Evolutionary conservation across 2,329 filamentous ascomycete species (phyloP), one percentile per base, ranked within the genome.

Genomic region (Alternaria rosae): DNA sequence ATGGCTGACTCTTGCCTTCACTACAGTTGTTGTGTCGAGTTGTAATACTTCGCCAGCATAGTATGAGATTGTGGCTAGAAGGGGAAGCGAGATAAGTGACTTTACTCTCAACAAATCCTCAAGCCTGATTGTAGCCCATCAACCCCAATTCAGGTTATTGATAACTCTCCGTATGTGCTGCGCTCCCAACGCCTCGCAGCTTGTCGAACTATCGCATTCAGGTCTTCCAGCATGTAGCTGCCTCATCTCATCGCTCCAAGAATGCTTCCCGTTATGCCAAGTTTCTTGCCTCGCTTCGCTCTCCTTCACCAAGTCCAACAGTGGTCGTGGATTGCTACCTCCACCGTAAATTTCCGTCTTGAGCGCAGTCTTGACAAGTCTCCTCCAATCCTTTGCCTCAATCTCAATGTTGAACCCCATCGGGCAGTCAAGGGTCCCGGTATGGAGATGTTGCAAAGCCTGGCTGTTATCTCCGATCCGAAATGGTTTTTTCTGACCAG

Each of bases 381-480:
- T 70, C 38, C 70, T 76, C 82, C 83, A 85, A 53, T 85, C 82
- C 1, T 64, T 64, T 0, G 81, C 72, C 21, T 76, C 78, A 2
- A 85, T 70, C n/a, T 82, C 78, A 32, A 85, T 71, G 21, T 77
- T 74, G 60, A 85, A 83, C 0, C 79, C 75, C 62, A 82, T 80
- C 0, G 80, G 79, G 64, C 83, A 85, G 54, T 81, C 78, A 1
- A 68, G 41, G 0, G 69, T 76, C 3, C 80, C 80, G 0, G 82
- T 82, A 52, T 85, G 83, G 5, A 84, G 64, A 62, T 84, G 80
- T 10, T 61, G 59, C 6, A 74, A 77, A 10, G 74, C 71, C 4
- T 72, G 73, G 20, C 71, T 78, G n/a, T 78, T 75, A 54, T 84
- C 82, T 28, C 81, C 80, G 9, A 85, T 73, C 2, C 80, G 76